Conservation (phyloP, 78 protist species). For the Anaeramoeba ignava region DNA sequence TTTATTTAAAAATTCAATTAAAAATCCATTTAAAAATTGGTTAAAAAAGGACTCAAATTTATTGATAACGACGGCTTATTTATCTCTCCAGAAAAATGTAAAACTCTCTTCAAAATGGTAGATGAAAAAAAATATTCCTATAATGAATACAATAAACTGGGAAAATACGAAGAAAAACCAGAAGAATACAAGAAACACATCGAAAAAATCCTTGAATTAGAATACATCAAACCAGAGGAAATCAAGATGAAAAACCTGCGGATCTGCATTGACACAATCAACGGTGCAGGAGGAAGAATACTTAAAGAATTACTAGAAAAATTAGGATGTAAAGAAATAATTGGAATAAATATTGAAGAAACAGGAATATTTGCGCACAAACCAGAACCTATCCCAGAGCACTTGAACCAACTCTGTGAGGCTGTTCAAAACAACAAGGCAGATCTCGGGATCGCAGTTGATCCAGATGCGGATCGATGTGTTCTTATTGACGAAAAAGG, state of each 20-base stretch:
- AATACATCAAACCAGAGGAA: not conserved
- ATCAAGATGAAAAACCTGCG: not conserved
- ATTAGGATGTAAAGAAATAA: not conserved
- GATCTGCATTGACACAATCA: constrained; percentile 19
- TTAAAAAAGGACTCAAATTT: no score
- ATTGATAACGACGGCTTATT: not conserved
- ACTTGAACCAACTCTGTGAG: constrained; percentile 17
- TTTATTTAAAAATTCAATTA: no score
- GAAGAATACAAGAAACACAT: constrained; percentile 7
- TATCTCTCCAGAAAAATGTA: not conserved
- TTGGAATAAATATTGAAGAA: constrained; percentile 5
- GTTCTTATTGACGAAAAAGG: constrained; percentile 24
- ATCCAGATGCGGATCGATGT: constrained; percentile 39
- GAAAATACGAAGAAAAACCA: not conserved
- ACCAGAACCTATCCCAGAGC: constrained; percentile 35
- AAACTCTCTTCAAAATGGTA: not conserved
- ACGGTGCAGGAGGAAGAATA: constrained; percentile 13
- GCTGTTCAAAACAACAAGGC: not conserved
- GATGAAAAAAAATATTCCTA: not conserved
- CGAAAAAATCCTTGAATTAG: not conserved
- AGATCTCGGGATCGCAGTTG: constrained; percentile 33
- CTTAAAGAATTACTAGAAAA: not conserved
- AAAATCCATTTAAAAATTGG: no score
- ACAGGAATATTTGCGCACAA: constrained; percentile 22
- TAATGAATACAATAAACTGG: not conserved